A percentile compares a stretch with the other conserved stretches of the same genome.
phyloP scores from a whole-genome alignment of 768 basidiomycete genomes.

The Fomitopsis pulvina region DNA sequence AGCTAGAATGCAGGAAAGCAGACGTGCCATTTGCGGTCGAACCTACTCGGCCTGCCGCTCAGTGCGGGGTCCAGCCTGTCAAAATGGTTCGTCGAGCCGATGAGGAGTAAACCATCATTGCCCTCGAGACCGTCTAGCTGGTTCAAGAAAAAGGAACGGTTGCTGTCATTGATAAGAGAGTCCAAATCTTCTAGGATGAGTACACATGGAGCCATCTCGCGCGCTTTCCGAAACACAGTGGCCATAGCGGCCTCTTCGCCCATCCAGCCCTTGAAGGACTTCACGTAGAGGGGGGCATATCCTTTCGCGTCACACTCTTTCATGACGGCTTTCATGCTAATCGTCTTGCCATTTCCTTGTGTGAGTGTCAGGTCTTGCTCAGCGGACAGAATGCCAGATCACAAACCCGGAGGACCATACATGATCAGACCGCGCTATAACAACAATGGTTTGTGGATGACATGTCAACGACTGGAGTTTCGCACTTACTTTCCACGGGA shows the following conservation, averaged over 20 bases:
- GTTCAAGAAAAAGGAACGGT: slow-evolving; percentile 86
- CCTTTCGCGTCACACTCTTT: slow-evolving; percentile 57
- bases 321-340: slow-evolving; percentile 79
- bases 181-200: slow-evolving; percentile 66
- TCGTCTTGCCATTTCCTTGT: slow-evolving; percentile 77
- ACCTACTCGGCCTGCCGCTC: slow-evolving; percentile 73
- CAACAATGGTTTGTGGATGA: background rate
- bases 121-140: slow-evolving; percentile 75
- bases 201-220: slow-evolving; percentile 61
- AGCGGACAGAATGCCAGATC: background rate
- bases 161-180: slow-evolving; percentile 68
- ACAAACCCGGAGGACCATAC: slow-evolving; percentile 68
- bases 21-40: slow-evolving; percentile 80
- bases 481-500: slow-evolving; percentile 71
- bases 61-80: slow-evolving; percentile 73
- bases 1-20: background rate
- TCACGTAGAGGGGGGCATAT: slow-evolving; percentile 72
- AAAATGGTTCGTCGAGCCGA: slow-evolving; percentile 81
- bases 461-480: background rate
- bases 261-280: slow-evolving; percentile 60
- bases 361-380: background rate
- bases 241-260: slow-evolving; percentile 68
- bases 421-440: slow-evolving; percentile 73
- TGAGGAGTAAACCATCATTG: slow-evolving; percentile 74
- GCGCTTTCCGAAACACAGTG: slow-evolving; percentile 65